These are phyloP conservation scores for Capsicum rhomboideum DNA, from an alignment of 257 asterid genomes.

Conservation along the genomic window DNA sequence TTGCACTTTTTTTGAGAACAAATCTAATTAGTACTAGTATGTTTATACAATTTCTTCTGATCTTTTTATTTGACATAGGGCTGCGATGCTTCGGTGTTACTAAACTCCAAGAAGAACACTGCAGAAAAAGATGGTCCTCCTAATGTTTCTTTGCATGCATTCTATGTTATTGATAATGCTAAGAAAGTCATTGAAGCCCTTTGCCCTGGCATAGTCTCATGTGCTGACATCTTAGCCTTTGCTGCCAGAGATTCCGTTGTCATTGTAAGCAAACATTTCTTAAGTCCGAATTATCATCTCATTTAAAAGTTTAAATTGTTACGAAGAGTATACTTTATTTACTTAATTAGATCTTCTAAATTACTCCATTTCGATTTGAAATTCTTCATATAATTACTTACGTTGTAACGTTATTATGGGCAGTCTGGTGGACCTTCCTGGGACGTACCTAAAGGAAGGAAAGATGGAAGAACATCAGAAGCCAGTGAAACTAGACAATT, in stretches of 20 bases:
- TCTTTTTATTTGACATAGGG: slow-evolving; percentile 1
- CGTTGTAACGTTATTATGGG: not conserved
- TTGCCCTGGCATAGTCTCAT: slow-evolving; percentile 15
- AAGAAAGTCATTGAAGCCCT: slow-evolving; percentile 17
- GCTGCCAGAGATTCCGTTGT: slow-evolving; percentile 21
- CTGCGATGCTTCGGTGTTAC: slow-evolving; percentile 20
- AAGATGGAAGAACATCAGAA: slow-evolving; percentile 60
- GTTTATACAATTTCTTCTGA: not conserved
- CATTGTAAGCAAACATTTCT: not conserved
- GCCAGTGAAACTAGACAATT: slow-evolving; percentile 57
- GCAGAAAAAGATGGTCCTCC: slow-evolving; percentile 24
- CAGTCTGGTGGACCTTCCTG: slow-evolving; percentile 78
- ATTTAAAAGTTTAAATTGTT: not conserved
- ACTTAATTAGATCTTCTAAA: too few relatives aligned
- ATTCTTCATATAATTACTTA: not conserved
- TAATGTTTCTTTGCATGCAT: slow-evolving; percentile 14
- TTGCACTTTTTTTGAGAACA: not conserved
- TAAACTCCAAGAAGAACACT: slow-evolving; percentile 10
- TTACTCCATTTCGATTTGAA: not conserved
- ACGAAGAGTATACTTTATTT: too few relatives aligned
- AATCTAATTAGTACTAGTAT: not conserved
- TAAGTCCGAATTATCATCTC: not conserved
- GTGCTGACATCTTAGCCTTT: slow-evolving; percentile 22
- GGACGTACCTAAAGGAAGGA: slow-evolving; percentile 75
- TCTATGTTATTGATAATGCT: slow-evolving; percentile 14